Evolutionary conservation across 2,329 filamentous ascomycete species (phyloP).

Genomic region (Cadophora sp.): DNA sequence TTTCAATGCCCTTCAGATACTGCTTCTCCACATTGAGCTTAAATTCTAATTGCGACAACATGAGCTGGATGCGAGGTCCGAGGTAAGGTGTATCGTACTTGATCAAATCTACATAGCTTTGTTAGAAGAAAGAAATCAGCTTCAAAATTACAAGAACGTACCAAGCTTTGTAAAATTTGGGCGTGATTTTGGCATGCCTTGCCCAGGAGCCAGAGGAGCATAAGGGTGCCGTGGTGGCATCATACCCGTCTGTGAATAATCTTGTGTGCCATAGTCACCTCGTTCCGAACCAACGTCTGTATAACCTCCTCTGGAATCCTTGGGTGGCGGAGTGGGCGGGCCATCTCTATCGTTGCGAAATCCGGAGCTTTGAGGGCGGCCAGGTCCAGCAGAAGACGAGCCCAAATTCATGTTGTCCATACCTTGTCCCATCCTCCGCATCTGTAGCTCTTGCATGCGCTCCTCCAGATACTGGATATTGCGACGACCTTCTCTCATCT

Average conservation of each 20-base stretch:
- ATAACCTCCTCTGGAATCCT: constrained; percentile 65
- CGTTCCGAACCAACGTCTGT: constrained; percentile 55
- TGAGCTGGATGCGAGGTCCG: constrained; percentile 96
- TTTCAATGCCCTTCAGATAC: constrained; percentile 98
- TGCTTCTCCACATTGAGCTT: constrained; percentile 99
- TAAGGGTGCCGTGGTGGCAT: constrained; percentile 86
- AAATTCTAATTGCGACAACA: constrained; percentile 98
- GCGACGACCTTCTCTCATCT: constrained; percentile 90
- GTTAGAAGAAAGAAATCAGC: constrained; percentile 29
- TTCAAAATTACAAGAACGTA: constrained; percentile 52
- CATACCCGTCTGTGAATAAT: constrained; percentile 51
- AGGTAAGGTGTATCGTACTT: constrained; percentile 98
- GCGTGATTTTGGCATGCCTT: constrained; percentile 73
- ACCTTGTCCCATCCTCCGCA: constrained; percentile 75
- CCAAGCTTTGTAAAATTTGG: constrained; percentile 97
- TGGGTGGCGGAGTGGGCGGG: constrained; percentile 73
- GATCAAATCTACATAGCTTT: constrained; percentile 76
- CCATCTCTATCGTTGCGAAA: constrained; percentile 52
- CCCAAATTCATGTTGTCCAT: constrained; percentile 71
- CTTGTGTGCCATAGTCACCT: constrained; percentile 67
- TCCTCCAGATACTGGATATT: constrained; percentile 97
- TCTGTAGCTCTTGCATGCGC: constrained; percentile 85
- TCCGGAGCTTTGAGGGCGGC: constrained; percentile 54
- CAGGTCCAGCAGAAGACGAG: constrained; percentile 46
- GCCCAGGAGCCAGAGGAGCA: constrained; percentile 72